A percentile compares a stretch with the other conserved stretches of the same genome.
Conservation (phyloP, 2,329 filamentous ascomycete species). For the Sphaerostilbella broomeana region DNA sequence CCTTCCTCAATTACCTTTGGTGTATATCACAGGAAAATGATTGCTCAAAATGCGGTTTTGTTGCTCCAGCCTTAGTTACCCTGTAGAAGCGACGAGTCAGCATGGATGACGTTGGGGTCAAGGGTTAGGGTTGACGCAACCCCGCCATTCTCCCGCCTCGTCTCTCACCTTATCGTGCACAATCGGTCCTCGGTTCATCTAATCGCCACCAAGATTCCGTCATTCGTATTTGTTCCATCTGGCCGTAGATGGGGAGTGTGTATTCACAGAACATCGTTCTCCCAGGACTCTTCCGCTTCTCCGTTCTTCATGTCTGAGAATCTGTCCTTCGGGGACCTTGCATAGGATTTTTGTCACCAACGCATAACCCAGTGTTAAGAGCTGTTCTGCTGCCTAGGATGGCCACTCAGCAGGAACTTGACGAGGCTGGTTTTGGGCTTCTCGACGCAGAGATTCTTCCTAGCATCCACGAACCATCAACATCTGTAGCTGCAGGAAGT, state of each 20-base stretch:
- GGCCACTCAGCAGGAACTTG: neutral
- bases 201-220: neutral
- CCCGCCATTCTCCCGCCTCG: too few species aligned
- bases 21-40: too few species aligned
- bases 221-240: neutral
- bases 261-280: neutral
- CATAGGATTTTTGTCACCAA: neutral
- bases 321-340: neutral
- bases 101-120: too few species aligned
- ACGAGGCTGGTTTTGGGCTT: neutral
- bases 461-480: neutral
- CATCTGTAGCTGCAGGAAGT: neutral
- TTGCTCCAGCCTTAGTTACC: too few species aligned
- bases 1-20: too few species aligned
- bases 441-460: neutral
- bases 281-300: neutral
- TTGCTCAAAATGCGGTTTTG: too few species aligned
- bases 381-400: neutral
- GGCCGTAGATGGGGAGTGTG: neutral
- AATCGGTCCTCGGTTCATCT: neutral
- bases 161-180: too few species aligned
- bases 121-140: too few species aligned
- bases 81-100: too few species aligned
- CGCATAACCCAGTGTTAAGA: neutral
- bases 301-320: neutral